phyloP scores from a whole-genome alignment of 2,329 filamentous ascomycete genomes.

The Talaromyces sp. region DNA sequence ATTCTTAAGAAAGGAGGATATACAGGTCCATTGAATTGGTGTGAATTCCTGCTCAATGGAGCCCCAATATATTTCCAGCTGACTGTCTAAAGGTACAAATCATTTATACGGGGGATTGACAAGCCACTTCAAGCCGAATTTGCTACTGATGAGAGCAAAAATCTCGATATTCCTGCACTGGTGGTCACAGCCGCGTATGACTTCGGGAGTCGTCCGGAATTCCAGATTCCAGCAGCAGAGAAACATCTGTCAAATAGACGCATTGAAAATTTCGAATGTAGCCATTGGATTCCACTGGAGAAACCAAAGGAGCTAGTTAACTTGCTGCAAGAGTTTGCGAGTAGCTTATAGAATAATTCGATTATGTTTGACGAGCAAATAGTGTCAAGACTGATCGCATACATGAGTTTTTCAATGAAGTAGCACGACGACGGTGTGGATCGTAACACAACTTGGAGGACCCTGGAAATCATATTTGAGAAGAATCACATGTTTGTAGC shows the following conservation, averaged over 20 bases:
- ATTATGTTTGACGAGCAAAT: not conserved
- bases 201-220: constrained; percentile 3
- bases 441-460: too few species aligned
- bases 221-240: constrained; percentile 9
- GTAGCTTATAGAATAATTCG: not conserved
- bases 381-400: not conserved
- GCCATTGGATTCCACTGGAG: constrained; percentile 16
- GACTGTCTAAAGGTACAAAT: constrained; percentile 8
- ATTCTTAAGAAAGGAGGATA: constrained; percentile 13
- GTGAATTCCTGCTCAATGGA: not conserved
- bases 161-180: constrained; percentile 4
- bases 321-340: constrained; percentile 5
- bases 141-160: constrained; percentile 14
- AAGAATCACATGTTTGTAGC: too few species aligned
- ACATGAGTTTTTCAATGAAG: not conserved
- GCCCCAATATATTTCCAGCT: not conserved
- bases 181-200: constrained; percentile 9
- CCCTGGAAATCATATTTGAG: too few species aligned
- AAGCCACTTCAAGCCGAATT: not conserved
- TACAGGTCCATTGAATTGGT: constrained; percentile 17
- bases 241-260: constrained; percentile 1
- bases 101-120: constrained; percentile 8
- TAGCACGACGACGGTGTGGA: not conserved
- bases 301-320: constrained; percentile 1
- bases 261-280: constrained; percentile 3